phyloP scores from a whole-genome alignment of 2,329 filamentous ascomycete species.

The Dactylellina leptospora region DNA sequence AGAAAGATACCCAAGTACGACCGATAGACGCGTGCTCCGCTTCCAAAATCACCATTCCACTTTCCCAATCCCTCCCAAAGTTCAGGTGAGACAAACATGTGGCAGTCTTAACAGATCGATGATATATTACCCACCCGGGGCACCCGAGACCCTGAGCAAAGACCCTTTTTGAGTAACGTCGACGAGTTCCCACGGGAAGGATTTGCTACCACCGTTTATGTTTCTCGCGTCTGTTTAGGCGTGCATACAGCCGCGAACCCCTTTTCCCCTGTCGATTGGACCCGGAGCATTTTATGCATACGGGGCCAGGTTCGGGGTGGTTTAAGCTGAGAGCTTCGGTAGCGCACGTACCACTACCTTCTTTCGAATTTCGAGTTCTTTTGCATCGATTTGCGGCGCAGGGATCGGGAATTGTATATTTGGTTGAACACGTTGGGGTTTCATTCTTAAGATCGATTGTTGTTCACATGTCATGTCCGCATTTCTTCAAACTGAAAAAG shows the following conservation, averaged over 20 bases:
- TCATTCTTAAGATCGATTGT: not conserved
- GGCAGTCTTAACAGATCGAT: not conserved
- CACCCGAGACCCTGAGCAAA: not conserved
- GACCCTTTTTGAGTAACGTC: not conserved
- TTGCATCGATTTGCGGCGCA: not conserved
- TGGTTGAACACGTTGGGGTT: no score
- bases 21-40: not conserved
- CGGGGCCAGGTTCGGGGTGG: not conserved
- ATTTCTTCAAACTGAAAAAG: no score
- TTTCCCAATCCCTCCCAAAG: not conserved
- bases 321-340: no score
- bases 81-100: not conserved
- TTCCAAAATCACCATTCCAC: not conserved
- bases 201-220: not conserved
- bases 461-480: no score
- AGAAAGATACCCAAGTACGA: not conserved
- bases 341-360: not conserved
- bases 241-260: slow-evolving; percentile 3
- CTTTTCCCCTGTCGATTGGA: not conserved
- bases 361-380: not conserved
- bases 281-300: not conserved
- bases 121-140: not conserved
- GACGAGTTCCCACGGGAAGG: not conserved
- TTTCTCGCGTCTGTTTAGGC: slow-evolving; percentile 3
- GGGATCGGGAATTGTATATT: no score